These are phyloP conservation scores for Eucalyptus curtisii DNA, from an alignment of 345 rosid genomes.

Conservation along the genomic window DNA sequence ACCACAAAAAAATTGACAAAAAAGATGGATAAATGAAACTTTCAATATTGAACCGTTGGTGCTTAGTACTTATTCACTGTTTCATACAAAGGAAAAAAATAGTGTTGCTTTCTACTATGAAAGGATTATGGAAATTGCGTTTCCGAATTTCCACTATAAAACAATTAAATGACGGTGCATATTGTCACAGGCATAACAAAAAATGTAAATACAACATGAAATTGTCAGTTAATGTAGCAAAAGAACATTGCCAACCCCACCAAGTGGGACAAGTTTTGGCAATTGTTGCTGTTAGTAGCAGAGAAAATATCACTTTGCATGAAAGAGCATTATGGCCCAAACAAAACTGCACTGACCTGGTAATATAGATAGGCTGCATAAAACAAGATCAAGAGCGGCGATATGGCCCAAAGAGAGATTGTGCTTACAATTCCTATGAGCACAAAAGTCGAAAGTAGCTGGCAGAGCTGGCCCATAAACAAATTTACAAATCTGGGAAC, in stretches of 20 bases:
- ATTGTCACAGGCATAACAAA: neutral
- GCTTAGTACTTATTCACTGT: neutral
- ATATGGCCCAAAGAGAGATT: conserved; percentile 83
- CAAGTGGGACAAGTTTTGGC: neutral
- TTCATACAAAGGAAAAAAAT: neutral
- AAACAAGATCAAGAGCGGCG: conserved; percentile 85
- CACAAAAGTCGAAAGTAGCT: conserved; percentile 83
- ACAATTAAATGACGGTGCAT: neutral
- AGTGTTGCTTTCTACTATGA: neutral
- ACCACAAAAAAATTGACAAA: neutral
- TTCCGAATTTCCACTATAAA: neutral
- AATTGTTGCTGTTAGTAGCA: neutral
- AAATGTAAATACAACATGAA: neutral
- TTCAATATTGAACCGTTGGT: neutral
- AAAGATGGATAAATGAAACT: neutral
- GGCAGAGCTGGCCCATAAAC: conserved; percentile 67
- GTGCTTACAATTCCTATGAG: conserved; percentile 82
- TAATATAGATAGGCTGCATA: conserved; percentile 85
- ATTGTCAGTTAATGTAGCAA: neutral
- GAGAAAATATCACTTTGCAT: neutral
- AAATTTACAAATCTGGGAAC: conserved; percentile 54
- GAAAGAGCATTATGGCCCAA: neutral
- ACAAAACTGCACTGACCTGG: conserved; percentile 41
- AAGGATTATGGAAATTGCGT: neutral
- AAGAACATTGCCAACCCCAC: neutral